Evolutionary conservation across 225 moss, liverwort and hornwort genomes (phyloP).

Genomic region (Straminergon stramineum): DNA sequence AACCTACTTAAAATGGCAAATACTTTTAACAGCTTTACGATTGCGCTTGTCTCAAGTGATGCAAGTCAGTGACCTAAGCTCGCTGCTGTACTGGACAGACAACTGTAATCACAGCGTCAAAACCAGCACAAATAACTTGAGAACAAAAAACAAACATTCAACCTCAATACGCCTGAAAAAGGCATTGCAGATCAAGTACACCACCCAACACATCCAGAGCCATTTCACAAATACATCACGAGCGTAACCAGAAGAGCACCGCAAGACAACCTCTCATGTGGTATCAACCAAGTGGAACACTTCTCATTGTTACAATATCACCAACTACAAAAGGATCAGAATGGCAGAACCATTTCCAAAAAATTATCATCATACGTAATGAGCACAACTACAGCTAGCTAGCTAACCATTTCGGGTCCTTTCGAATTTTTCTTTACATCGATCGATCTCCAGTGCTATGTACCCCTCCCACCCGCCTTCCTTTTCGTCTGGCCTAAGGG

Average conservation of each 20-base stretch:
- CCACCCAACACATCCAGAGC: neutral
- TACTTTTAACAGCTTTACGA: neutral
- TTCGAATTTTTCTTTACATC: slow-evolving; percentile 7
- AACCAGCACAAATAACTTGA: neutral
- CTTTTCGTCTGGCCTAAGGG: neutral
- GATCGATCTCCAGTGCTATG: slow-evolving; percentile 5
- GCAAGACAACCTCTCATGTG: neutral
- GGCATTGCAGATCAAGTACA: neutral
- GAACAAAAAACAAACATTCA: neutral
- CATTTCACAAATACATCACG: neutral
- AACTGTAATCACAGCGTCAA: neutral
- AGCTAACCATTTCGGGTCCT: neutral
- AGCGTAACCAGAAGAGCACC: neutral
- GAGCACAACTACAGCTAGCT: neutral
- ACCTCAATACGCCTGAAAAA: too few species aligned
- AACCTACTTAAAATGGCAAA: neutral
- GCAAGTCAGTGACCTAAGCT: neutral
- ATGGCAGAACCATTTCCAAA: slow-evolving; percentile 12
- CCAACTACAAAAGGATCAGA: slow-evolving; percentile 13
- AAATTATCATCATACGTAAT: neutral
- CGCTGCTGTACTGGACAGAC: neutral
- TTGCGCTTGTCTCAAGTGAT: neutral
- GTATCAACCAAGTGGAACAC: neutral
- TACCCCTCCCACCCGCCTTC: slow-evolving; percentile 20
- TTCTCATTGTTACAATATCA: slow-evolving; percentile 12